These are phyloP conservation scores for Lipomyces lipofer DNA, from an alignment of 805 yeast species.

Conservation along the genomic window DNA sequence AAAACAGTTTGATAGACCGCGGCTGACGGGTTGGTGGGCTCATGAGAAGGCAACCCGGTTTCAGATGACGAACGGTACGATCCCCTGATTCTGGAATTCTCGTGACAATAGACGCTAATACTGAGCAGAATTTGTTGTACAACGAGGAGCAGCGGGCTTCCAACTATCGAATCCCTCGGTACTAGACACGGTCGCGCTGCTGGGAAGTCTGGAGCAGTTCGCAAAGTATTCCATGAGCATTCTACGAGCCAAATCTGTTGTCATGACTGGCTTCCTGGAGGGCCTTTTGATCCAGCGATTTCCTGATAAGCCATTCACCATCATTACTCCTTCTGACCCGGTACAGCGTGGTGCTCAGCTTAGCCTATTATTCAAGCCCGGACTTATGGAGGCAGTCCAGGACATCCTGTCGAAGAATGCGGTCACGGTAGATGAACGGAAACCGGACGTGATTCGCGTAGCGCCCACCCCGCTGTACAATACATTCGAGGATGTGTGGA, in stretches of 20 bases:
- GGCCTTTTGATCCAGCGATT: constrained; percentile 47
- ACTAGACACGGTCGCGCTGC: constrained; percentile 73
- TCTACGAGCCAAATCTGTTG: constrained; percentile 57
- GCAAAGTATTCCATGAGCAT: constrained; percentile 54
- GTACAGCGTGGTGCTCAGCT: constrained; percentile 77
- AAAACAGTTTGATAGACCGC: constrained; percentile 48
- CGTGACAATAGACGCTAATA: neutral
- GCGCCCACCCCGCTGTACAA: constrained; percentile 87
- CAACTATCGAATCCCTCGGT: constrained; percentile 91
- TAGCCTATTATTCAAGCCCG: constrained; percentile 66
- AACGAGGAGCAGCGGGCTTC: constrained; percentile 82
- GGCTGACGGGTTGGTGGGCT: constrained; percentile 99
- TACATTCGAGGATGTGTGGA: constrained; percentile 62
- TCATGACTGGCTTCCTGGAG: constrained; percentile 60
- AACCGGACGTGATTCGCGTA: constrained; percentile 86
- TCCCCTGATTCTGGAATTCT: no score
- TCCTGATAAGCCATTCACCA: constrained; percentile 47
- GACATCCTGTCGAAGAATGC: constrained; percentile 53
- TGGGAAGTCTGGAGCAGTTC: constrained; percentile 64
- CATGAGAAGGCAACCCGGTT: constrained; percentile 70
- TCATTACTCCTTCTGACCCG: constrained; percentile 69
- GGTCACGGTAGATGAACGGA: constrained; percentile 81
- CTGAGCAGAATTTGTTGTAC: constrained; percentile 48
- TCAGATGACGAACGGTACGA: constrained; percentile 53
- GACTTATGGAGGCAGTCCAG: constrained; percentile 64